These are phyloP conservation scores for Amanita muscaria DNA, from an alignment of 768 basidiomycete species.

Conservation along the genomic window DNA sequence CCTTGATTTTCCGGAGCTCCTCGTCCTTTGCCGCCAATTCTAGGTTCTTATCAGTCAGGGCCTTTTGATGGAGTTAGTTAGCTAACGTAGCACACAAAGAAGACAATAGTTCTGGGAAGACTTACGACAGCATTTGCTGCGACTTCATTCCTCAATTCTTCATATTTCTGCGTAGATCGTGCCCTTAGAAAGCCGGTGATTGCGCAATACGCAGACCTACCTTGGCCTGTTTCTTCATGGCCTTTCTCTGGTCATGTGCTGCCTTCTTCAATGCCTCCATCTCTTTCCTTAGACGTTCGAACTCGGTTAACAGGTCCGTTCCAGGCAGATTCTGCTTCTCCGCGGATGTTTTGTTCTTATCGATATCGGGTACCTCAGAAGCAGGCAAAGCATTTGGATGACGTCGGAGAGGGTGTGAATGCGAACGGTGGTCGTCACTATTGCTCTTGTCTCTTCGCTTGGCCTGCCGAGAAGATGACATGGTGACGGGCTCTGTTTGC, in stretches of 20 bases:
- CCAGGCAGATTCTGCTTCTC: constrained; percentile 20
- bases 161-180: constrained; percentile 34
- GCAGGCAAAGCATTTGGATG: constrained; percentile 2
- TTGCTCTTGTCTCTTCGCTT: constrained; percentile 3
- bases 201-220: constrained; percentile 21
- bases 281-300: constrained; percentile 48
- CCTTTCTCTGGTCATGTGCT: constrained; percentile 38
- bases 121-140: constrained; percentile 10
- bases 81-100: background rate
- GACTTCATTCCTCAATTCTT: constrained; percentile 41
- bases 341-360: constrained; percentile 10
- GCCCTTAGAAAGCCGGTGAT: background rate
- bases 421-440: constrained; percentile 1
- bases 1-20: constrained; percentile 34
- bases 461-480: constrained; percentile 3
- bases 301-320: constrained; percentile 37
- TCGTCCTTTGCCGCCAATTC: constrained; percentile 28
- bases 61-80: background rate
- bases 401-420: constrained; percentile 10
- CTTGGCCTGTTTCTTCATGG: constrained; percentile 47
- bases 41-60: constrained; percentile 1
- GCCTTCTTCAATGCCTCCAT: constrained; percentile 45
- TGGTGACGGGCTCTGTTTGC: background rate
- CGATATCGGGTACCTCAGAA: constrained; percentile 8
- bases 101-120: background rate